These are phyloP conservation scores for Hypoxylon crocopeplum DNA, from an alignment of 495 filamentous ascomycete species.

Conservation along the genomic window DNA sequence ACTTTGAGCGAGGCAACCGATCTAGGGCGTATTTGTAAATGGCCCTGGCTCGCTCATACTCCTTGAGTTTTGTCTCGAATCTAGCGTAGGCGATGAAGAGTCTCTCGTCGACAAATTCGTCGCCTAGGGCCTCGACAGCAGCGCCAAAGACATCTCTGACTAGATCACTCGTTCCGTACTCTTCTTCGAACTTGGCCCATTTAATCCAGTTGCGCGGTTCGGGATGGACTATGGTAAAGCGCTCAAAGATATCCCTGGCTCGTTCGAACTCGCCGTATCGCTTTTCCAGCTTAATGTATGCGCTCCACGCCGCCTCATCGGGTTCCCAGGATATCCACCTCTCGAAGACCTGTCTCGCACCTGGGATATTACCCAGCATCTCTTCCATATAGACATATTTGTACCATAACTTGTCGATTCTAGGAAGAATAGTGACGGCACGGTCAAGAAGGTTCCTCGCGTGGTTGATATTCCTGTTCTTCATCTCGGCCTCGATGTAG, in stretches of 20 bases:
- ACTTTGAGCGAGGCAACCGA: constrained; percentile 85
- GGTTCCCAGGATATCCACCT: constrained; percentile 99
- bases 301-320: constrained; percentile 91
- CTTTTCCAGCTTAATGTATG: constrained; percentile 97
- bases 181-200: constrained; percentile 97
- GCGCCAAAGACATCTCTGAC: constrained; percentile 91
- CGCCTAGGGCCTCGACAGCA: constrained; percentile 88
- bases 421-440: constrained; percentile 88
- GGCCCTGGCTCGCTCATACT: constrained; percentile 91
- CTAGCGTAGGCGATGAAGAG: constrained; percentile 92
- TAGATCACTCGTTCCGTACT: constrained; percentile 86
- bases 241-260: constrained; percentile 83
- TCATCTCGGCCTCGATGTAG: constrained; percentile 97
- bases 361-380: constrained; percentile 88
- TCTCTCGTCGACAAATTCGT: constrained; percentile 96
- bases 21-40: constrained; percentile 98
- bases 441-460: constrained; percentile 93
- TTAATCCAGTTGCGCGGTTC: constrained; percentile 98
- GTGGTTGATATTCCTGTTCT: constrained; percentile 95
- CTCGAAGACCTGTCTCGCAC: constrained; percentile 94
- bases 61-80: constrained; percentile 92
- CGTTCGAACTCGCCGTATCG: constrained; percentile 88
- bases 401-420: constrained; percentile 96
- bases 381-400: constrained; percentile 99
- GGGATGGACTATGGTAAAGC: constrained; percentile 92